phyloP scores from a whole-genome alignment of 192 early-diverging fungal genomes.

The Coemansia sp. region DNA sequence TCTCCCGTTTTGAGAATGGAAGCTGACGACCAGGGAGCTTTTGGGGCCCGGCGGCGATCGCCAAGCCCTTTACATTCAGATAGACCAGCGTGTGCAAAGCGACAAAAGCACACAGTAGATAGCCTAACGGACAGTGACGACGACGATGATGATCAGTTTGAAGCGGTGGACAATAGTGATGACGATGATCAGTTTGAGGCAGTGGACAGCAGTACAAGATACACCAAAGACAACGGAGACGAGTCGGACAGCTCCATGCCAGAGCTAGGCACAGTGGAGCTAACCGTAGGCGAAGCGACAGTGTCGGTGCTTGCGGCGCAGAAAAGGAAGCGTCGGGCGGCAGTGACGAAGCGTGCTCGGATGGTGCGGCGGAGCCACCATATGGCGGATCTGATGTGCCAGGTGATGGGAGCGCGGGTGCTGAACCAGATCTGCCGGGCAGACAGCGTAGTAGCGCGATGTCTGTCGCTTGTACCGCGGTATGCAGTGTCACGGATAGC shows the following conservation, averaged over 20 bases:
- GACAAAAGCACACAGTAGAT: neutral
- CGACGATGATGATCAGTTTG: constrained; percentile 30
- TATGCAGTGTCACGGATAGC: constrained; percentile 17
- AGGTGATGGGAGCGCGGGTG: constrained; percentile 8
- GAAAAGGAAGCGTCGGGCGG: constrained; percentile 6
- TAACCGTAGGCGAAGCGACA: constrained; percentile 26
- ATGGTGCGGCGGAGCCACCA: constrained; percentile 38
- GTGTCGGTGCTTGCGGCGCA: neutral
- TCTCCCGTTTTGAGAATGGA: neutral
- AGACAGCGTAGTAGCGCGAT: constrained; percentile 7
- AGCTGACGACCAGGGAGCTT: neutral
- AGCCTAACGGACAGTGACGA: neutral
- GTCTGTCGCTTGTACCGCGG: constrained; percentile 29
- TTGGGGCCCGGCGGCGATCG: neutral
- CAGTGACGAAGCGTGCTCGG: constrained; percentile 37
- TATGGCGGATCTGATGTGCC: constrained; percentile 33
- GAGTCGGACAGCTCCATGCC: constrained; percentile 27
- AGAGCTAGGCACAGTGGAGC: constrained; percentile 46
- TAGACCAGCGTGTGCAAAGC: neutral
- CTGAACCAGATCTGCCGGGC: constrained; percentile 24
- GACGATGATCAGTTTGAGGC: constrained; percentile 30
- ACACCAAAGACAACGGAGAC: constrained; percentile 11
- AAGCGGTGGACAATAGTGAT: constrained; percentile 14
- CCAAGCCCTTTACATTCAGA: neutral
- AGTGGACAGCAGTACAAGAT: neutral